Percentiles rank a stretch among this genome's conserved stretches.
These are phyloP conservation scores for Capsicum baccatum DNA, from an alignment of 257 asterid species.

Conservation along the genomic window DNA sequence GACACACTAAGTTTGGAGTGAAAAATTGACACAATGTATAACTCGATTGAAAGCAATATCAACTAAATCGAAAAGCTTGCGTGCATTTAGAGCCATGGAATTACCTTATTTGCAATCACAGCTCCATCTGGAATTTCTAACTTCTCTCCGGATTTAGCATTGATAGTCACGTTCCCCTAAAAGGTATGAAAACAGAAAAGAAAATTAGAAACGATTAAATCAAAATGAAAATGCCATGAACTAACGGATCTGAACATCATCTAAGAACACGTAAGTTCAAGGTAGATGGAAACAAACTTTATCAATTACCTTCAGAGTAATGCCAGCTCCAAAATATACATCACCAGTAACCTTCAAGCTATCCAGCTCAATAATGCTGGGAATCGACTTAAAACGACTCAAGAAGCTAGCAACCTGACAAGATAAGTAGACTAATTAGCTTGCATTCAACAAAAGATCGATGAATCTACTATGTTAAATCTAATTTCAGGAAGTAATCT, in stretches of 20 bases:
- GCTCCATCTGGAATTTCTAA: slow-evolving; percentile 84
- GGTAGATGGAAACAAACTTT: not conserved
- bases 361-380: slow-evolving; percentile 90
- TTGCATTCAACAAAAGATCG: slow-evolving; percentile 21
- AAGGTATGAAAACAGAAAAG: not conserved
- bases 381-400: slow-evolving; percentile 85
- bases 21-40: not conserved
- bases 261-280: slow-evolving; percentile 2
- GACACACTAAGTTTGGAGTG: not conserved
- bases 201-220: not conserved
- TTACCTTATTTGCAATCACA: slow-evolving; percentile 80
- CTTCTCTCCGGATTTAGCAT: slow-evolving; percentile 80
- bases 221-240: slow-evolving; percentile 6
- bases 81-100: not conserved
- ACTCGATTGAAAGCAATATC: not conserved
- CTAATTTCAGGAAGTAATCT: slow-evolving; percentile 28
- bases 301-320: slow-evolving; percentile 74
- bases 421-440: not conserved
- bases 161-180: slow-evolving; percentile 81
- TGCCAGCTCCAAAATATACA: slow-evolving; percentile 84
- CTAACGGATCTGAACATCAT: not conserved
- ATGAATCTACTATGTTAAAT: not conserved
- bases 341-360: slow-evolving; percentile 92
- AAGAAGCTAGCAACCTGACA: slow-evolving; percentile 80
- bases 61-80: not conserved